Evolutionary conservation across 208 protist genomes (phyloP), one percentile per base, ranked within the genome.

Genomic region (Trypanosomatidae sp.): DNA sequence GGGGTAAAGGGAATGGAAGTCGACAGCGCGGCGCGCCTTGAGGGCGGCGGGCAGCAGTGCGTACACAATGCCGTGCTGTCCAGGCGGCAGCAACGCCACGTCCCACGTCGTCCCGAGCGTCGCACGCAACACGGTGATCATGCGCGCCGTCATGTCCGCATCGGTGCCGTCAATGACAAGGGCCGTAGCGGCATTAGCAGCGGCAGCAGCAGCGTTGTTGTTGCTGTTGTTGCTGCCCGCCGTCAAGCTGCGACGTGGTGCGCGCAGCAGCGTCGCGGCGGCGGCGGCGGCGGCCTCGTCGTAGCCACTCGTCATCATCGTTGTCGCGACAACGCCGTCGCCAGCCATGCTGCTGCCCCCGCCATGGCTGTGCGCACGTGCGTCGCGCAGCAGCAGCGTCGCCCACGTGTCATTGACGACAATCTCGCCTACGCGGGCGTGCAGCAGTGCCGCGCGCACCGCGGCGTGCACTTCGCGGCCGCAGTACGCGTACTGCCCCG

Each of bases 341-440:
- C 35, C 37, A 24, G 42, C 43, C 21, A 32, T 15, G 22, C 35
- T 38, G 10, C 25, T 38, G 1, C 26, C 10, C 4, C 35, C 42
- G 19, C 52, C 27, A 27, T 54, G 42, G 11, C 53, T 52, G 6
- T 58, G 32, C 42, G 77, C 52, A 19, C 65, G 58, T 1, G 38
- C 28, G 56, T 81, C 62, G n/a, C 56, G 46, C 37, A 37, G 73
- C 18, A 83, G 49, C 4, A 82, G 54, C 25, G 64, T 42, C 1
- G 48, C 53, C 65, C 76, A 91, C 25, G 11, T 38, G 2, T 73
- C 66, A 35, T 92, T 92, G 2, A 80, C 79, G 0, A 70, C 67
- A 30, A 88, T 85, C 57, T 92, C 78, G 2, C 84, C 84, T 23
- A 85, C 56, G 16, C 65, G 48, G 15, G 71, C 59, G 23, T 66